Base-by-base conservation (phyloP, 768 basidiomycete genomes). In the Boletus tomentosulus region DNA sequence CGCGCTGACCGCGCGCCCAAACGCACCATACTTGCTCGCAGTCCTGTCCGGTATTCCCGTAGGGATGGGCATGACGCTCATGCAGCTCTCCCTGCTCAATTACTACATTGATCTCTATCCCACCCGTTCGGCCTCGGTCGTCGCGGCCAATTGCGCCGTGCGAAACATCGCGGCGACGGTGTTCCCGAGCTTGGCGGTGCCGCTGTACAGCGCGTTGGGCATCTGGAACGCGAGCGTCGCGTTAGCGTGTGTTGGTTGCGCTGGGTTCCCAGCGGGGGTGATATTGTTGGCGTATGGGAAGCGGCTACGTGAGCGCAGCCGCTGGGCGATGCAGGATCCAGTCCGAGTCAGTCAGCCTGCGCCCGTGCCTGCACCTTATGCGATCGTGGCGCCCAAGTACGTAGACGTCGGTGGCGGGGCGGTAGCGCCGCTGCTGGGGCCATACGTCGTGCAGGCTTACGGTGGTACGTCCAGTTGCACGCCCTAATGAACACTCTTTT, bases 101-200 rank as follows among this genome's bases (percentile, higher is more conserved):
- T 67, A 67, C 44, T 67, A 67, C 57, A 63, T 67, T 39, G 66
- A 67, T 38, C 66, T 67, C 8, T 67, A 67, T 39, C 66, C 66
- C 15, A 60, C 63, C n/a, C 64, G 59, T 24, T 68, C 66, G 0
- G 66, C 66, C 6, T 67, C 66, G 5, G 66, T 66, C 34, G 55
- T 67, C n/a, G 62, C 66, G 3, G 66, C 66, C 43, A 65, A 67
- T 37, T 64, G 60, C 13, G 60, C 62, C 3, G 54, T 66, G 25
- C 57, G 66, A 24, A 64, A 68, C 35, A 1, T 64, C 2, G 24
- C 61, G 0, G 59, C 62, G 25, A 27, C 66, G 8, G 45, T 64
- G 34, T 61, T 64, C 38, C 66, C 66, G 4, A 67, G 62, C 49
- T 8, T 67, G 27, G 66, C 55, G 4, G 57, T 67, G 1, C 66